A percentile compares a stretch with the other conserved stretches of the same genome.
Evolutionary conservation across 2,329 filamentous ascomycete species (phyloP).

Genomic region (Teratosphaeria pseudoeucalypti): DNA sequence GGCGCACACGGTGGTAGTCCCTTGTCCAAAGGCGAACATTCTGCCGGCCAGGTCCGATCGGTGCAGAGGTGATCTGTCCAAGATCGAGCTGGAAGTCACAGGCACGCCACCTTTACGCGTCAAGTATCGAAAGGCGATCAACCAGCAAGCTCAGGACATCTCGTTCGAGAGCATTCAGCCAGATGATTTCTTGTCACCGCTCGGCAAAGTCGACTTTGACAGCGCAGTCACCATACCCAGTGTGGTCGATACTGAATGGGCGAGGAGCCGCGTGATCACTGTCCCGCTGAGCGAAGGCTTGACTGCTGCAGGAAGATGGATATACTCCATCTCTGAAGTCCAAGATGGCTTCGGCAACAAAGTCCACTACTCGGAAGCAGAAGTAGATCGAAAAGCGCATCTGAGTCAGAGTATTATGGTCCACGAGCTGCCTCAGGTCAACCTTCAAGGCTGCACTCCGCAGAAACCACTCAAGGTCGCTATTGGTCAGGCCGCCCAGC

Average conservation of each 20-base stretch:
- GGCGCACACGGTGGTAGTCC: conserved; percentile 76
- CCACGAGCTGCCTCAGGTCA: conserved; percentile 70
- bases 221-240: conserved; percentile 45
- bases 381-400: conserved; percentile 52
- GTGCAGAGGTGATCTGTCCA: conserved; percentile 79
- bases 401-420: conserved; percentile 72
- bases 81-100: conserved; percentile 70
- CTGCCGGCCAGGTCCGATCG: conserved; percentile 55
- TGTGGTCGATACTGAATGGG: conserved; percentile 69
- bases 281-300: conserved; percentile 89
- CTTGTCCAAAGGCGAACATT: conserved; percentile 71
- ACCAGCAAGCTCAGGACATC: conserved; percentile 70
- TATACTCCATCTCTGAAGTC: conserved; percentile 85
- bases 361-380: conserved; percentile 60
- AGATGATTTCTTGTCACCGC: conserved; percentile 69
- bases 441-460: conserved; percentile 64
- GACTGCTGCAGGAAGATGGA: conserved; percentile 66
- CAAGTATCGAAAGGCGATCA: conserved; percentile 80
- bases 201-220: conserved; percentile 48
- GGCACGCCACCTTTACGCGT: conserved; percentile 88
- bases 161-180: conserved; percentile 91
- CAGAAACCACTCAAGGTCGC: conserved; percentile 74
- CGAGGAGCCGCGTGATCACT: conserved; percentile 59
- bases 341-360: conserved; percentile 83
- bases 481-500: conserved; percentile 54